Evolutionary conservation across 2,329 filamentous ascomycete genomes (phyloP).

Genomic region (Pseudocercospora eumusae): DNA sequence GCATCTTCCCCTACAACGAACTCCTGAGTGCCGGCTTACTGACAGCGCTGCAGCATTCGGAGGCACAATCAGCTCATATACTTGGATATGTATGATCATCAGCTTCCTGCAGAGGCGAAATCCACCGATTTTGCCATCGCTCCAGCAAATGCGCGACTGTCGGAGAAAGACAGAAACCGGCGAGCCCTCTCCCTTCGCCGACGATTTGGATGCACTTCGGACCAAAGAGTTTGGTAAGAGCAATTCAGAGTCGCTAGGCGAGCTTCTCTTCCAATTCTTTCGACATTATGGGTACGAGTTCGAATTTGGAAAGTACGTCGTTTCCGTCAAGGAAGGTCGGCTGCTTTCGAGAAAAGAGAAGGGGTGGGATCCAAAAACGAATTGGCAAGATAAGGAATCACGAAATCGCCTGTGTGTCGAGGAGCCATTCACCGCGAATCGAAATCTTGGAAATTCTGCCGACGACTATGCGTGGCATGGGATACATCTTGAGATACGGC

Average conservation of each 20-base stretch:
- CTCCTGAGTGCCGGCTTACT: constrained; percentile 8
- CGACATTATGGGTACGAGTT: constrained; percentile 92
- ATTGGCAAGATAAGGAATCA: constrained; percentile 49
- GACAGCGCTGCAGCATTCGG: constrained; percentile 67
- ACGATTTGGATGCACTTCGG: constrained; percentile 66
- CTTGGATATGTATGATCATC: constrained; percentile 98
- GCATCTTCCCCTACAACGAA: background rate
- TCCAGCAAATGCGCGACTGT: constrained; percentile 72
- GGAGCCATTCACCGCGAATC: constrained; percentile 86
- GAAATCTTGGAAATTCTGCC: constrained; percentile 93
- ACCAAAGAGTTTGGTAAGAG: constrained; percentile 71
- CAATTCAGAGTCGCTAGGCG: constrained; percentile 80
- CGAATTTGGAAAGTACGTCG: constrained; percentile 78
- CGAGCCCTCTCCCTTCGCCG: constrained; percentile 75
- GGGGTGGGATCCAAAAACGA: constrained; percentile 70
- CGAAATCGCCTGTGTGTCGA: constrained; percentile 86
- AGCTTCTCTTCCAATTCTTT: constrained; percentile 94
- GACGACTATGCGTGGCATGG: constrained; percentile 93
- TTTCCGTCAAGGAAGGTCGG: constrained; percentile 82
- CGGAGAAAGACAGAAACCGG: constrained; percentile 65
- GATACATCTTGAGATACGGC: constrained; percentile 82
- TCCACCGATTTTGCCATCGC: constrained; percentile 78
- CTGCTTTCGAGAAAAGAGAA: constrained; percentile 81
- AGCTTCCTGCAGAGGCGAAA: constrained; percentile 89
- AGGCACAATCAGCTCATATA: constrained; percentile 94